phyloP scores from a whole-genome alignment of 768 basidiomycete species.

The Ramaria rubella region DNA sequence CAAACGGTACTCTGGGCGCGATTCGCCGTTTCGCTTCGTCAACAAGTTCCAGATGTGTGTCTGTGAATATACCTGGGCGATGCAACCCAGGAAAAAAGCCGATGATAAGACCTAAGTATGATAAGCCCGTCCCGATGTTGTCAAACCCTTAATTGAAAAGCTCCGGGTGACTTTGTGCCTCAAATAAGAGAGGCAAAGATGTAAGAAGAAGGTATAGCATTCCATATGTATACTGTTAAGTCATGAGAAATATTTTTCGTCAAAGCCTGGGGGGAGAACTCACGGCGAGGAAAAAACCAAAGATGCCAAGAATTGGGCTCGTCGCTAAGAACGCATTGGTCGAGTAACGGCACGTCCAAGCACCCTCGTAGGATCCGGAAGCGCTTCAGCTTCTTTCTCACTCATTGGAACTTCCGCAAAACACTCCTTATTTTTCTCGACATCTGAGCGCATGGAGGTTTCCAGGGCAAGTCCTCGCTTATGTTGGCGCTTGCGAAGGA shows the following conservation, averaged over 20 bases:
- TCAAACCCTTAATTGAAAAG: conserved; percentile 10
- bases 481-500: neutral
- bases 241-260: too few species aligned
- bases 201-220: conserved; percentile 5
- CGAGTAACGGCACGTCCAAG: conserved; percentile 7
- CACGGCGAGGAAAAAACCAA: conserved; percentile 6
- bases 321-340: conserved; percentile 7
- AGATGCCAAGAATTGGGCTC: neutral
- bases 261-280: neutral
- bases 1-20: conserved; percentile 6
- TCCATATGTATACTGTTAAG: conserved; percentile 4
- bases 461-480: neutral
- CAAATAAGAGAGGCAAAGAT: conserved; percentile 5
- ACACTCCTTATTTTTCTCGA: neutral
- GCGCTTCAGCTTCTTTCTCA: neutral
- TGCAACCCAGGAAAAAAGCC: neutral
- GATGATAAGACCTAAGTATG: too few species aligned
- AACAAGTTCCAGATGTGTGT: conserved; percentile 3
- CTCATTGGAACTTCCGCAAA: too few species aligned
- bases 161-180: neutral
- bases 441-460: too few species aligned
- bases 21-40: conserved; percentile 5
- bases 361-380: neutral
- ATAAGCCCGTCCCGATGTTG: too few species aligned
- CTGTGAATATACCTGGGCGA: too few species aligned